Evolutionary conservation across 495 filamentous ascomycete species (phyloP), one percentile per base, ranked within the genome.

Genomic region (Trichoderma gamsii): DNA sequence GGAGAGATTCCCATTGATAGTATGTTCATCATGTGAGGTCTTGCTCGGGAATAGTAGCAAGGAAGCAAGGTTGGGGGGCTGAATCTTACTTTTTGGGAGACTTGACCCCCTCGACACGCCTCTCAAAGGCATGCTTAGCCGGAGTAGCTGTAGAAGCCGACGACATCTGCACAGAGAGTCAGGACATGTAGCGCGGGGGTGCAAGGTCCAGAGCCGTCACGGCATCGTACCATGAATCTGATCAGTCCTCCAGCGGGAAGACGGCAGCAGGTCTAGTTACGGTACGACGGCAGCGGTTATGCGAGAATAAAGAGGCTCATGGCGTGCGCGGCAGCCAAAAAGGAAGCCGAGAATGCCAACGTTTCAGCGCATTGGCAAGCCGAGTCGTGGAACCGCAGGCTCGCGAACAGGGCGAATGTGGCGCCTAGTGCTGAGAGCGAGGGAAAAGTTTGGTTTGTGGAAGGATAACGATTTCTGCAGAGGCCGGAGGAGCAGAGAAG

Each of bases 1-100:
- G 87, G 95, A 99, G 95, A 99, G 95, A 99, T 99, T 99, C 96
- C 95, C 95, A 98, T 94, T 94, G 94, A 94, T 88, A 88, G 82
- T 82, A 81, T 77, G 76, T 84, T 85, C 95, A 97, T 97, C 92
- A 95, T 94, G 64, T 77, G 70, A 78, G 70, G 72, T 70, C 75
- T 51, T 38, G 21, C 38, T 32, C 27, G 65, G 63, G 2, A 27
- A 29, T n/a, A 49, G 0, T 27, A 27, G 21, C 63, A 67, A 66
- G 76, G 72, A 72, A 69, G 41, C 51, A 56, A 29, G 52, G 67
- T 67, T 72, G 52, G 69, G 69, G 49, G 44, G 59, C 65, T 29
- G 43, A 66, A 63, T 41, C 15, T 23, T 41, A 98, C 95, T 87
- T 90, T 79, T 97, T 97, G 51, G 90, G 90, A 25, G 91, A 85